phyloP scores from a whole-genome alignment of 75 land plant genomes.

The Larix kaempferi region DNA sequence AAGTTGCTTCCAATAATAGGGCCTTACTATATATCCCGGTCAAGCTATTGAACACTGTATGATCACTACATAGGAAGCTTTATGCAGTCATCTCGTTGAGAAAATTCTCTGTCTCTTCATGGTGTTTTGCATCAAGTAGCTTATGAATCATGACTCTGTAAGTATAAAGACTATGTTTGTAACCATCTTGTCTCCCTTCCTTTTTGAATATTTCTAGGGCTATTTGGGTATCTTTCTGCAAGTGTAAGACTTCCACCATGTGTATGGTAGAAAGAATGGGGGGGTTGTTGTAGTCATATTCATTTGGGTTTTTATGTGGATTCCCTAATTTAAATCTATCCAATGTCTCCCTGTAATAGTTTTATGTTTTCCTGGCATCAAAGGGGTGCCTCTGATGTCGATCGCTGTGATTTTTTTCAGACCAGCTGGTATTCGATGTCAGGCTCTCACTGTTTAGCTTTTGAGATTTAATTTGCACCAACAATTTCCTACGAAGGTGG shows the following conservation, averaged over 20 bases:
- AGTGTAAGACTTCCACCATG: constrained; percentile 23
- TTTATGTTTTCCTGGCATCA: no score
- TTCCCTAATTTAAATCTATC: neutral
- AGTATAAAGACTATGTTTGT: constrained; percentile 38
- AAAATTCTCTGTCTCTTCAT: constrained; percentile 25
- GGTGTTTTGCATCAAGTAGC: constrained; percentile 39
- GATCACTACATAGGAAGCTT: constrained; percentile 40
- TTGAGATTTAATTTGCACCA: neutral
- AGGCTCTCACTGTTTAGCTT: neutral
- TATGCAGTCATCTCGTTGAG: constrained; percentile 45
- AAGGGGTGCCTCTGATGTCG: no score
- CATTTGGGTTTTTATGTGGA: neutral
- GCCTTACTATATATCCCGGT: no score
- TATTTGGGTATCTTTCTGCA: constrained; percentile 39
- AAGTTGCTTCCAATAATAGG: no score
- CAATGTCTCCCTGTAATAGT: no score
- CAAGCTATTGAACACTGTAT: constrained; percentile 35
- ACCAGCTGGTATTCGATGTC: neutral
- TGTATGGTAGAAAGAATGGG: neutral
- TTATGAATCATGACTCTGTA: constrained; percentile 45
- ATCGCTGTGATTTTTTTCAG: neutral
- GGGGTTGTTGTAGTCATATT: neutral
- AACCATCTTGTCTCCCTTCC: constrained; percentile 49
- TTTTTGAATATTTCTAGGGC: constrained; percentile 50
- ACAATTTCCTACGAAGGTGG: neutral